A percentile compares a stretch with the other conserved stretches of the same genome.
Conservation (phyloP, 352 stramenopile genomes). For the Globisporangium nagaii region DNA sequence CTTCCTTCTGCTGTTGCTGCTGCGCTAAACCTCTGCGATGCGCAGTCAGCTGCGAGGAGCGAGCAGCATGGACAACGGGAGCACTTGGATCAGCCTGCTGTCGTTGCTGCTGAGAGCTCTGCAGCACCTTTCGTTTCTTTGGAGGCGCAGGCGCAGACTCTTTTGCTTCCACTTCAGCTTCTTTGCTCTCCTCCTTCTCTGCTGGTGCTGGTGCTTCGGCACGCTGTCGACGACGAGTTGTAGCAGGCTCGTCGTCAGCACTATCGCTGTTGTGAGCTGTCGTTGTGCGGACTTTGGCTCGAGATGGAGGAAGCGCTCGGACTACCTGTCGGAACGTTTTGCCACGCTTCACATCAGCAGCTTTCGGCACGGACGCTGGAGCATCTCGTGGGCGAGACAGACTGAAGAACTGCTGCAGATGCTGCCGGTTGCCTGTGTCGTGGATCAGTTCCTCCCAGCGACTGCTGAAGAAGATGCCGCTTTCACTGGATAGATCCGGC, state of each 20-base stretch:
- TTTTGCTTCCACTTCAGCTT: background rate
- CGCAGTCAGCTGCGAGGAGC: too few relatives aligned
- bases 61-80: too few relatives aligned
- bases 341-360: background rate
- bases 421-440: background rate
- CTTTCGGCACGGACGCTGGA: background rate
- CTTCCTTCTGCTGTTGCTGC: background rate
- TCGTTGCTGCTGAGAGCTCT: background rate
- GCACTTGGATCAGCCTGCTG: too few relatives aligned
- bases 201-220: background rate
- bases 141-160: background rate
- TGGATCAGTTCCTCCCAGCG: slow-evolving; percentile 8
- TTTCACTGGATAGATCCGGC: too few relatives aligned
- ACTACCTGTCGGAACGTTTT: background rate
- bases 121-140: slow-evolving; percentile 7
- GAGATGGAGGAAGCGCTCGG: background rate
- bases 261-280: background rate
- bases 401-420: slow-evolving; percentile 9
- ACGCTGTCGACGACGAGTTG: slow-evolving; percentile 1
- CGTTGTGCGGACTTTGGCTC: background rate
- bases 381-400: background rate
- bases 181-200: background rate
- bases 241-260: background rate
- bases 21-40: background rate
- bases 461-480: slow-evolving; percentile 6